These are phyloP conservation scores for Beauveria sp. DNA, from an alignment of 2,329 filamentous ascomycete genomes.

Conservation along the genomic window DNA sequence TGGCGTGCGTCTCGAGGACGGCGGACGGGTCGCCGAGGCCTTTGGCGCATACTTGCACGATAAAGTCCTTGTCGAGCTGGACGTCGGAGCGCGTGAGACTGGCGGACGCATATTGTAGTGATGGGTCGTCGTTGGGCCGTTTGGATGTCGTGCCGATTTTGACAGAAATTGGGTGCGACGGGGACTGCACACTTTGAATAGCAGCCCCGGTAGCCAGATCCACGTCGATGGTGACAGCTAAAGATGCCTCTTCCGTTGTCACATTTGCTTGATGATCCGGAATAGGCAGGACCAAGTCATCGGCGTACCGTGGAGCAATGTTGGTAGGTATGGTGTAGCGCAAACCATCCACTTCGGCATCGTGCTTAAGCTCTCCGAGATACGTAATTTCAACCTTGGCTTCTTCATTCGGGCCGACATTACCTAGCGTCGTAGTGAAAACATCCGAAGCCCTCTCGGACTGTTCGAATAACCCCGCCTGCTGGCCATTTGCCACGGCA, in stretches of 20 bases:
- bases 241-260: background rate
- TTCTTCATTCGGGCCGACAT: constrained; percentile 51
- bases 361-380: constrained; percentile 64
- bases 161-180: constrained; percentile 60
- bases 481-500: constrained; percentile 51
- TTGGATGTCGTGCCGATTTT: constrained; percentile 49
- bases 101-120: constrained; percentile 54
- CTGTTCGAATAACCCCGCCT: constrained; percentile 60
- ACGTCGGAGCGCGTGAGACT: constrained; percentile 45
- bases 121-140: constrained; percentile 36
- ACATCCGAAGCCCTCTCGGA: constrained; percentile 53
- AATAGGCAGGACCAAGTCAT: background rate
- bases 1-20: constrained; percentile 58
- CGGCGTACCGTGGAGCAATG: constrained; percentile 61
- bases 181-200: constrained; percentile 57
- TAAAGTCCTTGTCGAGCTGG: constrained; percentile 56
- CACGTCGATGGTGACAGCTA: constrained; percentile 26
- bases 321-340: constrained; percentile 61
- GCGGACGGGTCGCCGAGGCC: constrained; percentile 54
- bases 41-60: constrained; percentile 56
- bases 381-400: constrained; percentile 57
- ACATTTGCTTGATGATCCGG: background rate
- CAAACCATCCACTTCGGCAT: constrained; percentile 58
- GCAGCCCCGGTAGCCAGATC: constrained; percentile 44
- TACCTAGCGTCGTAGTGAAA: constrained; percentile 61